phyloP scores from a whole-genome alignment of 75 land plant species.

The Pseudotsuga menziesii region DNA sequence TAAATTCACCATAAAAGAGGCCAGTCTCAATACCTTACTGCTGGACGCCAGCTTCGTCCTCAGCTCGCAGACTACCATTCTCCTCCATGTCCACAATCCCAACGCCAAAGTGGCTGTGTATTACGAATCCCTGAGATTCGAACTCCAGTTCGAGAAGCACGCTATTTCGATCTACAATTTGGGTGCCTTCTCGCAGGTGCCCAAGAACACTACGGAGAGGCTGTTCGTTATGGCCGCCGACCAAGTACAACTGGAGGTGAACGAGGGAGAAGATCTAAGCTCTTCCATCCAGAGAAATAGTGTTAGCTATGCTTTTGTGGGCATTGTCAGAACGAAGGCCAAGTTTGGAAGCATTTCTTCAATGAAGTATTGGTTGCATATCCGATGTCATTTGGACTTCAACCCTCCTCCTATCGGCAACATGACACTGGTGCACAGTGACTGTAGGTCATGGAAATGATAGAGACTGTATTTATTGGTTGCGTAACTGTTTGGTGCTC shows the following conservation, averaged over 20 bases:
- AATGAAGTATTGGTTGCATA: slow-evolving; percentile 47
- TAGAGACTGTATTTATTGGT: too few relatives aligned
- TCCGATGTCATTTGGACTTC: slow-evolving; percentile 30
- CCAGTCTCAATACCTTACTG: slow-evolving; percentile 34
- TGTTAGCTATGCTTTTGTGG: slow-evolving; percentile 29
- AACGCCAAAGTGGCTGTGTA: slow-evolving; percentile 32
- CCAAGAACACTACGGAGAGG: slow-evolving; percentile 23
- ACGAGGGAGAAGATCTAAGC: slow-evolving; percentile 21
- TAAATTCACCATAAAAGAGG: slow-evolving; percentile 30
- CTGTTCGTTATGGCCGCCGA: slow-evolving; percentile 41
- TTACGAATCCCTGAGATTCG: slow-evolving; percentile 34
- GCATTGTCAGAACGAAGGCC: slow-evolving; percentile 34
- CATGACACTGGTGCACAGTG: slow-evolving; percentile 25
- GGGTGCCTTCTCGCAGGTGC: slow-evolving; percentile 29
- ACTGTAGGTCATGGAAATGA: slow-evolving; percentile 45
- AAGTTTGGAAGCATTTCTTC: slow-evolving; percentile 29
- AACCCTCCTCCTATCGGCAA: slow-evolving; percentile 50
- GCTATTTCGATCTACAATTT: slow-evolving; percentile 29
- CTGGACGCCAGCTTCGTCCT: slow-evolving; percentile 36
- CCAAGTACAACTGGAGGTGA: slow-evolving; percentile 33
- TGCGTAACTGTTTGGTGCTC: too few relatives aligned
- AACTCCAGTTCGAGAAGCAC: slow-evolving; percentile 32
- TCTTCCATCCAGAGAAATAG: slow-evolving; percentile 30
- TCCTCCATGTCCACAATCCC: slow-evolving; percentile 55
- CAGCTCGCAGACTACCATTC: slow-evolving; percentile 36